Conservation (phyloP, 176 grass and related monocot genomes). For the Sorghum bicolor region Sorghum_bicolor_NCBIv3 NC_012871.2:68294001-68294500, state of each 20-base stretch:
- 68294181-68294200: background rate
- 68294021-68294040: slow-evolving; percentile 25
- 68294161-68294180: background rate
- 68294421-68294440: background rate
- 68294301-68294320: background rate
- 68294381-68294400: background rate
- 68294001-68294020: slow-evolving; percentile 82
- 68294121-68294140: slow-evolving; percentile 12
- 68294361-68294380: background rate
- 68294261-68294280: slow-evolving; percentile 8
- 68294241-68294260: background rate
- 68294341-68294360: background rate
- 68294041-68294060: background rate
- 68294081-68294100: background rate
- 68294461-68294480: background rate
- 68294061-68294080: slow-evolving; percentile 6
- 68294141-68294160: background rate
- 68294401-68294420: background rate
- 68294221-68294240: slow-evolving; percentile 15
- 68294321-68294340: background rate
- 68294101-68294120: background rate
- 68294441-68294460: background rate
- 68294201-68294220: background rate
- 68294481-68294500: background rate
- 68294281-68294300: background rate